Conservation (phyloP, 176 grass and related monocot genomes). For the Oryza meridionalis region DNA sequence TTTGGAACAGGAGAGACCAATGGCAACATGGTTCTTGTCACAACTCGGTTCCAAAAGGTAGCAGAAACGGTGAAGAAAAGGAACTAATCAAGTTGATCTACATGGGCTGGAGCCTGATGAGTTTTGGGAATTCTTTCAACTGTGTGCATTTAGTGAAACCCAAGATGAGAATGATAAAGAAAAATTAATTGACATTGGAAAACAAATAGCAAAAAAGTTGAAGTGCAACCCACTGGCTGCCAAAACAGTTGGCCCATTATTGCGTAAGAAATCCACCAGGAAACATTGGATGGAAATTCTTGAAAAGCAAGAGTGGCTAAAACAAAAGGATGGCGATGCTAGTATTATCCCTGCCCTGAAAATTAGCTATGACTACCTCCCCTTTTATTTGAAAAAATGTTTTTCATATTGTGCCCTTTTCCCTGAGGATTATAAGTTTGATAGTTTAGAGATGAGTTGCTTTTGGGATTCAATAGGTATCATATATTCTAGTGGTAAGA, state of each 20-base stretch:
- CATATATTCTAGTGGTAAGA: neutral
- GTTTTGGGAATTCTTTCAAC: slow-evolving; percentile 3
- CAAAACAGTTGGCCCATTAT: slow-evolving; percentile 2
- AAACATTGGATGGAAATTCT: slow-evolving; percentile 15
- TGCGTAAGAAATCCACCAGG: neutral
- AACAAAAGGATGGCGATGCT: neutral
- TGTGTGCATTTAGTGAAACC: slow-evolving; percentile 11
- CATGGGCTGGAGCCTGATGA: slow-evolving; percentile 10
- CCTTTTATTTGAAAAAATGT: slow-evolving; percentile 33
- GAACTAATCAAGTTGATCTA: neutral
- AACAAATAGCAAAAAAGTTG: neutral
- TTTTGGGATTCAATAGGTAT: slow-evolving; percentile 14
- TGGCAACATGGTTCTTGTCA: slow-evolving; percentile 21
- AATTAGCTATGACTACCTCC: slow-evolving; percentile 42
- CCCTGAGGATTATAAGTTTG: slow-evolving; percentile 16
- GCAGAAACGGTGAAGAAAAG: neutral
- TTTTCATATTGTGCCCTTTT: slow-evolving; percentile 18
- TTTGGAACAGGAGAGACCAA: neutral
- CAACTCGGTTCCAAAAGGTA: slow-evolving; percentile 20
- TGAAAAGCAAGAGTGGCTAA: slow-evolving; percentile 21
- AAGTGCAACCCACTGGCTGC: slow-evolving; percentile 26
- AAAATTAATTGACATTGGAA: neutral
- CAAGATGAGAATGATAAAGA: neutral
- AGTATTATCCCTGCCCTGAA: slow-evolving; percentile 19
- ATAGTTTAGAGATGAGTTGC: neutral